Percentiles rank a stretch among this genome's conserved stretches.
These are phyloP conservation scores for Coemansia pectinata DNA, from an alignment of 192 early-diverging fungal species.

Conservation along the genomic window DNA sequence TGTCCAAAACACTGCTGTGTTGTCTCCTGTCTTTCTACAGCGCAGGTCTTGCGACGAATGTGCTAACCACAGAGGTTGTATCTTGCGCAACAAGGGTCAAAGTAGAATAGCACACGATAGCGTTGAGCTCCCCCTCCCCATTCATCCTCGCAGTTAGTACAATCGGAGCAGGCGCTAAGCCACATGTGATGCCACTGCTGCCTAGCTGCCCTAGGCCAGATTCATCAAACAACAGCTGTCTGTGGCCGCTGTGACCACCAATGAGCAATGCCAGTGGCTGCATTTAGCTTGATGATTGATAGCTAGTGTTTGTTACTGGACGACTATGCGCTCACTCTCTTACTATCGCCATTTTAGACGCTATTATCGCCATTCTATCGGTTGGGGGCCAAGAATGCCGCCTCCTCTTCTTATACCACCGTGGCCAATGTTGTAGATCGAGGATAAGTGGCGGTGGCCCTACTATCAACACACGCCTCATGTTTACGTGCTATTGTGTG, in stretches of 20 bases:
- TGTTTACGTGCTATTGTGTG: not conserved
- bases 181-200: not conserved
- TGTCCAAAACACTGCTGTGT: not conserved
- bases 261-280: not conserved
- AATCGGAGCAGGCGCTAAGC: conserved; percentile 1
- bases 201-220: not conserved
- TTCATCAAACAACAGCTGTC: not conserved
- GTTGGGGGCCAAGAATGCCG: not conserved
- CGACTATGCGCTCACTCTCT: not conserved
- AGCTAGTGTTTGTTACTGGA: not conserved
- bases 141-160: not conserved
- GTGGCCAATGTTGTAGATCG: not conserved
- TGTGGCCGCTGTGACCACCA: not conserved
- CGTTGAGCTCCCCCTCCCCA: not conserved
- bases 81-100: not conserved
- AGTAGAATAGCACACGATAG: not conserved
- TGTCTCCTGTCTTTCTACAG: not conserved
- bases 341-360: not conserved
- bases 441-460: conserved; percentile 8
- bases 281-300: not conserved
- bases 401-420: not conserved
- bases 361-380: not conserved
- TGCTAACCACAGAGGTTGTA: not conserved
- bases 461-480: conserved; percentile 7
- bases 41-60: not conserved